Base-by-base conservation (phyloP, 352 stramenopile species). In the Globisporangium abappressorium region DNA sequence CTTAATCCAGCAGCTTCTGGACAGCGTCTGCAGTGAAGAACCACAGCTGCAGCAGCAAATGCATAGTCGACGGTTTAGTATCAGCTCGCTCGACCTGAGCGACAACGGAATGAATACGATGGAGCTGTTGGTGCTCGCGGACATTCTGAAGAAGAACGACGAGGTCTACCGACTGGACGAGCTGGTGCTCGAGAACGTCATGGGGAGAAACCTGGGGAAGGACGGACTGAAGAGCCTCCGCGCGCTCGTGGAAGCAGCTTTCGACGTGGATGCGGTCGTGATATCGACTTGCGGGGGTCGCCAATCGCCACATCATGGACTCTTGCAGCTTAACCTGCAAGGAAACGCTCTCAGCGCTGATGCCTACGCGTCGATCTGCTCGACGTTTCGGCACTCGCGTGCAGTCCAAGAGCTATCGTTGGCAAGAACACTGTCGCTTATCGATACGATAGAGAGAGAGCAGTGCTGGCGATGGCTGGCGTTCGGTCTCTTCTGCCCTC, bases 381-480 rank as follows among this genome's bases (percentile, higher is more conserved):
- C 65, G 4, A 46, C 57, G 18, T 24, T 65, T 24, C 65, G 65
- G 3, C 33, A 65, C 28, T 49, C 38, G 18, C 47, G 46, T 11
- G 24, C 15, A 0, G 46, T 70, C 11, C 8, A 65, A 7, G 46
- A 64, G 18, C 62, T 68, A 7, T 60, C 49, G 18, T 14, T 68
- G 9, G 62, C 51, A 12, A 22, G 62, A 1, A 68, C 62, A 18
- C 30, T 69, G 15, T 69, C 64, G 11, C 9, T 70, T 7, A 11
- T 54, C 28, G 30, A 65, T 55, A 28, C 57, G 20, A 41, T 14
- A 15, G 12, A 24, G 24, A 28, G 65, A 28, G 65, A 65, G 24
- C n/a, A 60, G 58, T 70, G 65, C 65, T 70, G 65, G 65, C 65
- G 65, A 57, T 70, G 58, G 56, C 56, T 70, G 22, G 65, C 65